A percentile compares a stretch with the other conserved stretches of the same genome.
Evolutionary conservation across 1,139 yeast genomes (phyloP).

Genomic region (Pichia sp.): DNA sequence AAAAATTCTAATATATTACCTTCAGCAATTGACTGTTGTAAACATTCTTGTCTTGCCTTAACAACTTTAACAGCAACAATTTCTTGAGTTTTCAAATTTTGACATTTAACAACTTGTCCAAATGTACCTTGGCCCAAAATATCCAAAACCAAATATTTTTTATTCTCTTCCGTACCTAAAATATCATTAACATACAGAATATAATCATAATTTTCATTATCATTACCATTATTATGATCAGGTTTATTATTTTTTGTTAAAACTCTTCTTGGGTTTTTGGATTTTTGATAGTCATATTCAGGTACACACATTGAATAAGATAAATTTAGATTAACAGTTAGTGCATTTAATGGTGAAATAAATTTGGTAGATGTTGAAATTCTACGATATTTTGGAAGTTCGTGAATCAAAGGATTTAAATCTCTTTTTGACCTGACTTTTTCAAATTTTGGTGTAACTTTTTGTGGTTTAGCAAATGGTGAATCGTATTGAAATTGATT

Average conservation of each 20-base stretch:
- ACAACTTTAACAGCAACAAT: conserved; percentile 93
- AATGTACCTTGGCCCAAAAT: conserved; percentile 94
- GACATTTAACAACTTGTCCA: conserved; percentile 98
- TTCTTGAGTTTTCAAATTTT: conserved; percentile 79
- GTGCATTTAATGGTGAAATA: conserved; percentile 80
- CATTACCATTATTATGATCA: conserved; percentile 72
- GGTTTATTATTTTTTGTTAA: conserved; percentile 91
- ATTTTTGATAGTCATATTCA: conserved; percentile 72
- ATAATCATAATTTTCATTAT: conserved; percentile 85
- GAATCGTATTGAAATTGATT: conserved; percentile 14
- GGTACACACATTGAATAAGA: conserved; percentile 87
- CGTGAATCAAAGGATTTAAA: conserved; percentile 55
- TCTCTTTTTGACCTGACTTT: conserved; percentile 44
- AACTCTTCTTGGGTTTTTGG: conserved; percentile 86
- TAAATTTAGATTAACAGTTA: conserved; percentile 70
- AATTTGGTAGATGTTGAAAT: conserved; percentile 66
- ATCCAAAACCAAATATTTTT: conserved; percentile 83
- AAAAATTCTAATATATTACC: conserved; percentile 79
- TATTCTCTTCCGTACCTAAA: conserved; percentile 79
- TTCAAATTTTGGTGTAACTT: conserved; percentile 33
- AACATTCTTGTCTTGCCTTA: conserved; percentile 84
- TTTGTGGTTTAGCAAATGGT: background rate
- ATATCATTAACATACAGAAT: conserved; percentile 91
- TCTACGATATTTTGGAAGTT: conserved; percentile 71
- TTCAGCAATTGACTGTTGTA: conserved; percentile 89